phyloP scores from a whole-genome alignment of 768 basidiomycete species.

The Lenzites betulinus region DNA sequence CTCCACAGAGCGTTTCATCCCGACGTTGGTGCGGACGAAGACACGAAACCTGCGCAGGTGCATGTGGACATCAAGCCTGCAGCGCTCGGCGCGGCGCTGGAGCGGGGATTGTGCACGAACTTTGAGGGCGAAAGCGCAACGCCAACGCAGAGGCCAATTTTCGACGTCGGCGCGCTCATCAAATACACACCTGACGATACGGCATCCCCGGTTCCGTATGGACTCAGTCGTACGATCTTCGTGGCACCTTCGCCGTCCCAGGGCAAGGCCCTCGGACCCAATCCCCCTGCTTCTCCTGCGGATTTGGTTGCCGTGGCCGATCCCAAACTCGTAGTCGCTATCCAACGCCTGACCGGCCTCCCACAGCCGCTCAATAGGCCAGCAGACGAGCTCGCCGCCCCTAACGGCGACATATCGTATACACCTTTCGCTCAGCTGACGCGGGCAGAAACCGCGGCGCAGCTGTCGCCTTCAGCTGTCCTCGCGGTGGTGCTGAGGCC shows the following conservation, averaged over 20 bases:
- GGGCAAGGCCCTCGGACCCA: neutral
- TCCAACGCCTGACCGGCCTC: slow-evolving; percentile 19
- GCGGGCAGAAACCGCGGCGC: slow-evolving; percentile 24
- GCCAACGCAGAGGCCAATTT: slow-evolving; percentile 2
- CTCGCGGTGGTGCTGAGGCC: slow-evolving; percentile 36
- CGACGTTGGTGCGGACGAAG: slow-evolving; percentile 1
- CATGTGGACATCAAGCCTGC: slow-evolving; percentile 15
- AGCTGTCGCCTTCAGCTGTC: slow-evolving; percentile 41
- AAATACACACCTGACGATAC: neutral
- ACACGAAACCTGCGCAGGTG: neutral
- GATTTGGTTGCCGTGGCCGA: slow-evolving; percentile 33
- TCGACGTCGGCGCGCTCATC: slow-evolving; percentile 19
- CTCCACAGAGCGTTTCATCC: slow-evolving; percentile 25
- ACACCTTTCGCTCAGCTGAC: neutral
- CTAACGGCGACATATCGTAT: too few relatives aligned
- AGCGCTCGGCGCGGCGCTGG: slow-evolving; percentile 7
- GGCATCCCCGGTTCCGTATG: slow-evolving; percentile 8
- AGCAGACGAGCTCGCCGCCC: too few relatives aligned
- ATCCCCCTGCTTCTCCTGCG: slow-evolving; percentile 6
- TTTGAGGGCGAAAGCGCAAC: slow-evolving; percentile 10
- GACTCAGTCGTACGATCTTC: slow-evolving; percentile 15
- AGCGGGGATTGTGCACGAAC: slow-evolving; percentile 12
- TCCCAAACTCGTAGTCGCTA: slow-evolving; percentile 29
- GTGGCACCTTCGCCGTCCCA: slow-evolving; percentile 2
- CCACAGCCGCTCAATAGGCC: neutral